Evolutionary conservation across 805 yeast species (phyloP).

Genomic region (Saccharomyces kudriavzevii): DNA sequence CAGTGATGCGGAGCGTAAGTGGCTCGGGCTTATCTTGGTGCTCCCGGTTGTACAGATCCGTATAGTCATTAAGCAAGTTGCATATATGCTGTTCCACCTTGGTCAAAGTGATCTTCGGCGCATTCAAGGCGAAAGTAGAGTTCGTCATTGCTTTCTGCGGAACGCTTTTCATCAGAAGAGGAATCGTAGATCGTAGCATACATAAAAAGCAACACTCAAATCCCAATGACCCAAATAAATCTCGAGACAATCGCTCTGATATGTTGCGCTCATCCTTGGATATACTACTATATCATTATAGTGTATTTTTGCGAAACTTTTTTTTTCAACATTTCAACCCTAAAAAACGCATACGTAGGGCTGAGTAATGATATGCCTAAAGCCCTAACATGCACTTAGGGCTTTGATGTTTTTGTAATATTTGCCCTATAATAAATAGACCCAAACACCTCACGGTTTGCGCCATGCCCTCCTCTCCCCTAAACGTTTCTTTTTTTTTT

Average conservation of each 20-base stretch:
- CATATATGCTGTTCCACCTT: constrained; percentile 23
- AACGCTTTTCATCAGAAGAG: not conserved
- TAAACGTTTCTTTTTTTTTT: not conserved
- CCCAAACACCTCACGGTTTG: not conserved
- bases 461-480: not conserved
- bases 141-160: not conserved
- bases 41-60: constrained; percentile 18
- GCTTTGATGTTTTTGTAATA: not conserved
- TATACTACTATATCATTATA: not conserved
- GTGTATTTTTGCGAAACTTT: not conserved
- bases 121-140: not conserved
- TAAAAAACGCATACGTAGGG: not conserved
- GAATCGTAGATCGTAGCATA: not conserved
- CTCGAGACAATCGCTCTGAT: not conserved
- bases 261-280: not conserved
- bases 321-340: not conserved
- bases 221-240: not conserved
- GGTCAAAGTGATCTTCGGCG: constrained; percentile 13
- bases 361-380: not conserved
- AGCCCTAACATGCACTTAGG: not conserved
- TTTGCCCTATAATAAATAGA: not conserved
- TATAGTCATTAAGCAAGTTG: constrained; percentile 23
- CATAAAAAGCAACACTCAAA: not conserved
- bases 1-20: constrained; percentile 60
- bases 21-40: constrained; percentile 10